A percentile compares a stretch with the other conserved stretches of the same genome.
phyloP scores from a whole-genome alignment of 2,329 filamentous ascomycete species.

The Exophiala phaeomuriformis region DNA sequence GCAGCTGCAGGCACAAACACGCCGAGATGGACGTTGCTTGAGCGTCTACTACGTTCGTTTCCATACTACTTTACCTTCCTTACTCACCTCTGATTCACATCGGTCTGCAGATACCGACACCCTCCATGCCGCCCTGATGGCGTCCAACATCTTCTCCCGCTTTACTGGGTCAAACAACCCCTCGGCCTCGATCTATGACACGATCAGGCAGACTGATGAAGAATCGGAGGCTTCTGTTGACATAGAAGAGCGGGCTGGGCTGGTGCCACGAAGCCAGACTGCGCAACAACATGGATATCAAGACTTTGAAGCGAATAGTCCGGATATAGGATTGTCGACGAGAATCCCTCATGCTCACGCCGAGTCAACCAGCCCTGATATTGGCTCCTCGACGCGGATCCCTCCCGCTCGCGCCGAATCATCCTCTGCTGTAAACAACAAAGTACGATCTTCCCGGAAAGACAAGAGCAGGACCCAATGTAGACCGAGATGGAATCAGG shows the following conservation, averaged over 20 bases:
- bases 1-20: conserved; percentile 15
- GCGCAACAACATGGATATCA: conserved; percentile 14
- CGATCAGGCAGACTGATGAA: conserved; percentile 41
- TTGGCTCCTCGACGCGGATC: neutral
- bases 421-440: neutral
- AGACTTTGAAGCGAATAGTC: conserved; percentile 6
- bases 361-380: neutral
- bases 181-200: conserved; percentile 41
- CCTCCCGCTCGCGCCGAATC: neutral
- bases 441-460: conserved; percentile 3
- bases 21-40: conserved; percentile 13
- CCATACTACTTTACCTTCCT: neutral
- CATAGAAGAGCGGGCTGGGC: conserved; percentile 40
- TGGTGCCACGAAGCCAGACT: conserved; percentile 30
- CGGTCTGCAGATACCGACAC: neutral
- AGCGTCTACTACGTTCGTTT: neutral
- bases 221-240: conserved; percentile 40
- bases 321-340: neutral
- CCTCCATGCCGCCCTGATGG: conserved; percentile 35
- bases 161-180: conserved; percentile 39
- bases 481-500: conserved; percentile 11
- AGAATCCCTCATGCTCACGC: conserved; percentile 1
- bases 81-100: neutral
- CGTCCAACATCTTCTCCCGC: conserved; percentile 48
- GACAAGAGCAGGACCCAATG: conserved; percentile 15